These are phyloP conservation scores for Colletotrichum plurivorum DNA, from an alignment of 2,329 filamentous ascomycete genomes.

Conservation along the genomic window DNA sequence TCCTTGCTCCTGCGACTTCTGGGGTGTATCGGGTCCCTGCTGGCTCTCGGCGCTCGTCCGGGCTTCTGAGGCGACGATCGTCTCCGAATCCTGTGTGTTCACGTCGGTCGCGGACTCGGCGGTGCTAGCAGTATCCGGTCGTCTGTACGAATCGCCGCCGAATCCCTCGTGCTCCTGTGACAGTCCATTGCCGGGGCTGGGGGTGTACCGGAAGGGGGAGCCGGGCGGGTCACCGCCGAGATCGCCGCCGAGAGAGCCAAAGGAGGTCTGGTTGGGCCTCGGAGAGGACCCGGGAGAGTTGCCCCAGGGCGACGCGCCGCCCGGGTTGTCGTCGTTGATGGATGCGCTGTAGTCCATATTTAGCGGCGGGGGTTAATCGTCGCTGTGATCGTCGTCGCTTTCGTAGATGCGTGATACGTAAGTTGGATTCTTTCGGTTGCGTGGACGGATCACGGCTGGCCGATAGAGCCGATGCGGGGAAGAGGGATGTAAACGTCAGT, in stretches of 20 bases:
- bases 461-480: constrained; percentile 41
- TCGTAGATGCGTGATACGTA: constrained; percentile 12
- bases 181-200: constrained; percentile 60
- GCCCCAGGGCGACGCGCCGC: constrained; percentile 69
- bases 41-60: constrained; percentile 42
- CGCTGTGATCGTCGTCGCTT: constrained; percentile 4
- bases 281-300: constrained; percentile 67
- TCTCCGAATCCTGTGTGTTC: constrained; percentile 53
- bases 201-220: constrained; percentile 60
- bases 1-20: constrained; percentile 46
- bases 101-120: constrained; percentile 58
- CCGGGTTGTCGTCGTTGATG: constrained; percentile 69
- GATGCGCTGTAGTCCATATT: constrained; percentile 72
- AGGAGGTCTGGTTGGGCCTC: constrained; percentile 59
- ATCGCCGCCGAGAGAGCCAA: constrained; percentile 49
- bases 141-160: constrained; percentile 55
- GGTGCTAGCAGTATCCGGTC: constrained; percentile 63
- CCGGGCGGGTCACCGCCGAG: constrained; percentile 56
- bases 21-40: constrained; percentile 40
- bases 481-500: constrained; percentile 25
- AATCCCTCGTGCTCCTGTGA: constrained; percentile 54
- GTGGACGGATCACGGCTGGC: constrained; percentile 37
- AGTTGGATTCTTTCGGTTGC: constrained; percentile 9
- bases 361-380: neutral
- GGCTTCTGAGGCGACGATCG: constrained; percentile 41